Evolutionary conservation across 257 asterid species (phyloP), one percentile per base, ranked within the genome.

Genomic region (Solanum pennellii): DNA sequence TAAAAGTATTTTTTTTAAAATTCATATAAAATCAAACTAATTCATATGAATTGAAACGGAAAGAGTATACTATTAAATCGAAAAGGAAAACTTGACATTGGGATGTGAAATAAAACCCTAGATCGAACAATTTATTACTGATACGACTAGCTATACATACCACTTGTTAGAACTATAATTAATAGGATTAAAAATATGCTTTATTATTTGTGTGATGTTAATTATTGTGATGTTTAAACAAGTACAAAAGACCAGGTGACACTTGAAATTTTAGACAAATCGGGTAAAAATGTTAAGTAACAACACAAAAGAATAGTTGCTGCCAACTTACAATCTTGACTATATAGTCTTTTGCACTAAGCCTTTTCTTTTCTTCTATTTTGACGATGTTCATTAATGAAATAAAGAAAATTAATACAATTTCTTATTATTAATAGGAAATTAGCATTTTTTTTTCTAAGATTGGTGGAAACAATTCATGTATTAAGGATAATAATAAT

Each of bases 241-340:
- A 37, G 85, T 83, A 27, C n/a, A 33, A 33, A 13, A 47, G 44
- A 41, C 59, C 88, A 75, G 88, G 79, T 65, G 83, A 87, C 83
- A 65, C 42, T 82, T 68, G 83, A 16, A 88, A 65, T 73, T 88
- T 84, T 65, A 35, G 39, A 66, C 82, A 79, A 85, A 85, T 85
- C 49, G 25, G 75, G 90, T 23, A 85, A 87, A 85, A 12, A 8
- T 49, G 71, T 68, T 45, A 72, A 39, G 49, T 20, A 49, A 18
- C 29, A 71, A 52, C 69, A 1, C 35, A 47, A 39, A 85, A 88
- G 21, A 12, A 52, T 45, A 82, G 85, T 23, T 80, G 42, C 44
- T 49, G 27, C 13, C 23, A 12, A 47, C 69, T 82, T 49, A 29
- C 44, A 44, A 79, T 79, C 62, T 79, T 79, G 42, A 82, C 42